A percentile compares a stretch with the other conserved stretches of the same genome.
phyloP scores from a whole-genome alignment of 2,329 filamentous ascomycete species.

The Phyllosticta citrichinensis region DNA sequence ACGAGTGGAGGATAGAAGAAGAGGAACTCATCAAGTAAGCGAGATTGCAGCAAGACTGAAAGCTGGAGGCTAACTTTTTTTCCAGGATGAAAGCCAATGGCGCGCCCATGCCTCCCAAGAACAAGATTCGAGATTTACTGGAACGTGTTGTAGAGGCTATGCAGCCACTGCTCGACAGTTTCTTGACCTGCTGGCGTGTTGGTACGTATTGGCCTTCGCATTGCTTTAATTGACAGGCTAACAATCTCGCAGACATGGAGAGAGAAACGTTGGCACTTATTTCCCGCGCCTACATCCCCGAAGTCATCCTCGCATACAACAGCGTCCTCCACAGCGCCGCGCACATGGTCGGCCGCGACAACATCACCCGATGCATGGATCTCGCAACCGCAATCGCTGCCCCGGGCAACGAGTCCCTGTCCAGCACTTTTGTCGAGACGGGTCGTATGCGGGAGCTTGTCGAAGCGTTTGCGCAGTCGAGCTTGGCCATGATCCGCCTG shows the following conservation, averaged over 20 bases:
- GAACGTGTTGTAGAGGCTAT: conserved; percentile 30
- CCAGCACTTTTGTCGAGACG: conserved; percentile 28
- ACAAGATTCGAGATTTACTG: conserved; percentile 29
- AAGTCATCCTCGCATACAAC: conserved; percentile 75
- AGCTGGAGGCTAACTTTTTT: neutral
- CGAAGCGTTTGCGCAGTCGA: conserved; percentile 60
- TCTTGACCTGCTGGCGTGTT: conserved; percentile 19
- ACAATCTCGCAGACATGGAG: conserved; percentile 37
- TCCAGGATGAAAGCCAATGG: conserved; percentile 3
- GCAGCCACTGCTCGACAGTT: conserved; percentile 25
- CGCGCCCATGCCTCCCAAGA: conserved; percentile 16
- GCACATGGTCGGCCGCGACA: conserved; percentile 61
- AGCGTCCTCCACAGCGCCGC: conserved; percentile 72
- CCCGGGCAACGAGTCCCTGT: conserved; percentile 22
- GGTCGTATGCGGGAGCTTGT: conserved; percentile 37
- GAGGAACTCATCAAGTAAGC: conserved; percentile 24
- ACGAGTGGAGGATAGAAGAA: conserved; percentile 34
- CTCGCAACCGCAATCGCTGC: conserved; percentile 62
- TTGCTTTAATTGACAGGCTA: neutral
- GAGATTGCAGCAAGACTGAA: neutral
- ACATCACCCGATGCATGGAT: conserved; percentile 78
- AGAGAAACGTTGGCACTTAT: conserved; percentile 54
- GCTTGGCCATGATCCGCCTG: conserved; percentile 52
- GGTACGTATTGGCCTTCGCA: conserved; percentile 12
- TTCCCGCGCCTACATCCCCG: conserved; percentile 71